phyloP scores from a whole-genome alignment of 2,329 filamentous ascomycete species.

The Fusarium compactum region DNA sequence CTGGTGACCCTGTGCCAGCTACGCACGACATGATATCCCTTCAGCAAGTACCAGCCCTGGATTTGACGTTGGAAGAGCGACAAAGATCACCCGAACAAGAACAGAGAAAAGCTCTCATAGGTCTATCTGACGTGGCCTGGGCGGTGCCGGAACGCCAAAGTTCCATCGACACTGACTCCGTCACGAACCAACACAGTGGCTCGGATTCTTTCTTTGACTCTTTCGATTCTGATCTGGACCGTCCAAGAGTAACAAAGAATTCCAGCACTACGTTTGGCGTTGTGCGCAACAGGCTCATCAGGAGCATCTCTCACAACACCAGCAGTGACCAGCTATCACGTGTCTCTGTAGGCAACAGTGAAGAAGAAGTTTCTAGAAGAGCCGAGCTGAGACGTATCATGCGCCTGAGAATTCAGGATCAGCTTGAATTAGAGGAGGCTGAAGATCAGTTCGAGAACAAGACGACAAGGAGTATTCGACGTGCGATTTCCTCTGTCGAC shows the following conservation, averaged over 20 bases:
- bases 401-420: conserved; percentile 69
- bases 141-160: conserved; percentile 4
- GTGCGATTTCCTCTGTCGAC: conserved; percentile 47
- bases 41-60: background rate
- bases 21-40: conserved; percentile 9
- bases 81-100: background rate
- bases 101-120: conserved; percentile 18
- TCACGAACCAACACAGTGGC: conserved; percentile 46
- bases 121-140: conserved; percentile 32
- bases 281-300: conserved; percentile 60
- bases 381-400: conserved; percentile 68
- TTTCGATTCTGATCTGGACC: conserved; percentile 54
- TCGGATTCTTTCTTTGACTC: conserved; percentile 52
- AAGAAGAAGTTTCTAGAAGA: conserved; percentile 66
- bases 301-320: conserved; percentile 61
- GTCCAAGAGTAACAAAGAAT: conserved; percentile 42
- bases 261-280: conserved; percentile 58
- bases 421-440: conserved; percentile 62
- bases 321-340: conserved; percentile 56
- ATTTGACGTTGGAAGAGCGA: background rate
- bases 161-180: conserved; percentile 7
- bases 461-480: conserved; percentile 44
- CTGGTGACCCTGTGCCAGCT: background rate
- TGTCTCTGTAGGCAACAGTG: conserved; percentile 59
- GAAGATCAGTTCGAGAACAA: conserved; percentile 51